Conservation (phyloP, 2,329 filamentous ascomycete genomes). For the Calonectria multiphialidica region DNA sequence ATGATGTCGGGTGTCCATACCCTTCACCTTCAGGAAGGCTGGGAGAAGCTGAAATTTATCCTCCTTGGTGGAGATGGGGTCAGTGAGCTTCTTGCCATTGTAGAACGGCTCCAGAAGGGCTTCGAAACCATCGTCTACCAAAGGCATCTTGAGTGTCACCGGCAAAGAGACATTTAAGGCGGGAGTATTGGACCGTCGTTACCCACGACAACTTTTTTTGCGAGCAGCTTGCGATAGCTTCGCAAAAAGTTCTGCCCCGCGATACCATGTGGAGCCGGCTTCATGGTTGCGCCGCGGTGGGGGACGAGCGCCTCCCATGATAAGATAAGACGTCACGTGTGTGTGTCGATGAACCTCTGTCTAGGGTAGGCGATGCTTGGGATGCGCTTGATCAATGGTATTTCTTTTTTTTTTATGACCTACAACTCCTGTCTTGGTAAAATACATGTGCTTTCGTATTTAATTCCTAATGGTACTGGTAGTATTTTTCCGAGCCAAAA, state of each 20-base stretch:
- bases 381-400: no score
- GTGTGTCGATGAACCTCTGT: slow-evolving; percentile 19
- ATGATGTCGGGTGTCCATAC: slow-evolving; percentile 50
- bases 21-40: slow-evolving; percentile 98
- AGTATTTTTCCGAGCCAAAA: no score
- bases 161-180: slow-evolving; percentile 45
- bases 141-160: slow-evolving; percentile 60
- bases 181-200: slow-evolving; percentile 27
- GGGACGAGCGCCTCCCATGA: slow-evolving; percentile 39
- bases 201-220: slow-evolving; percentile 39
- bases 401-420: no score
- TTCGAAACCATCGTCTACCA: slow-evolving; percentile 73
- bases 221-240: slow-evolving; percentile 43
- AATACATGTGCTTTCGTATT: no score
- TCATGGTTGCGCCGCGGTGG: slow-evolving; percentile 41
- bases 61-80: slow-evolving; percentile 73
- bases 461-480: no score
- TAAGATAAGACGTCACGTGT: slow-evolving; percentile 35
- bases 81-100: slow-evolving; percentile 75
- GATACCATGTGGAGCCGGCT: slow-evolving; percentile 42
- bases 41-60: slow-evolving; percentile 98
- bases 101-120: slow-evolving; percentile 76
- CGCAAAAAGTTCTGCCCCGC: slow-evolving; percentile 49
- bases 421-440: no score
- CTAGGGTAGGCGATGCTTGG: background rate